Base-by-base conservation (phyloP, 2,329 filamentous ascomycete genomes). In the Stachybotrys elegans region DNA sequence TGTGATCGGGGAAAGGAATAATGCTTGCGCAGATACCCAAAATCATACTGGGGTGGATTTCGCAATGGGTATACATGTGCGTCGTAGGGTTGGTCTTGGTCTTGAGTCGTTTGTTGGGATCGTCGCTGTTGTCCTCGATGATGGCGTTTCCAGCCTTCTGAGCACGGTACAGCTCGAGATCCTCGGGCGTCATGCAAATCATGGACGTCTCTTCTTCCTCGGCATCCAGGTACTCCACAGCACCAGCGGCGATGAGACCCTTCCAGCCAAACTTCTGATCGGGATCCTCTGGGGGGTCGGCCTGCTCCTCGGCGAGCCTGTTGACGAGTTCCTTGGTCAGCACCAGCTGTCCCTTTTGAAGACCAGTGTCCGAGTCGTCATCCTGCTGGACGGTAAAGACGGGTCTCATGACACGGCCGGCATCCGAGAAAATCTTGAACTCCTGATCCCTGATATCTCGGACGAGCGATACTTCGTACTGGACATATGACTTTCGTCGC, bases 41-140 rank as follows among this genome's bases (percentile, higher is more conserved):
- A 65, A 98, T 93, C 93, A 98, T 98, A 68, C 90, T 95, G 17
- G 93, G 94, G 59, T 98, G 94, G 63, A 98, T 97, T 70, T 98
- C 93, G 67, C 94, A 98, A 66, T 98, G 94, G 0, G 93, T 98
- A 76, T 92, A 97, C 59, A 86, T 89, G 67, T 94, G 88, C 14
- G 92, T 90, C 5, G 84, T 86, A 19, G 87, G 83, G 58, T 94
- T 96, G 34, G 93, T 81, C 58, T 84, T 85, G 1, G 90, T 91
- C 67, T 93, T 93, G 54, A 98, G 80, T 57, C 93, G 84, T 62
- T 85, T 84, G 58, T 95, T 92, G 37, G 86, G 81, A 55, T 95
- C 87, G 8, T 63, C 77, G 59, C 57, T 76, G 5, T 59, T 78
- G 38, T 84, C 79, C 23, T 88, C 81, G 14, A 78, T 76, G 27